These are phyloP conservation scores for Nicotiana undulata DNA, from an alignment of 257 asterid genomes.

Conservation along the genomic window DNA sequence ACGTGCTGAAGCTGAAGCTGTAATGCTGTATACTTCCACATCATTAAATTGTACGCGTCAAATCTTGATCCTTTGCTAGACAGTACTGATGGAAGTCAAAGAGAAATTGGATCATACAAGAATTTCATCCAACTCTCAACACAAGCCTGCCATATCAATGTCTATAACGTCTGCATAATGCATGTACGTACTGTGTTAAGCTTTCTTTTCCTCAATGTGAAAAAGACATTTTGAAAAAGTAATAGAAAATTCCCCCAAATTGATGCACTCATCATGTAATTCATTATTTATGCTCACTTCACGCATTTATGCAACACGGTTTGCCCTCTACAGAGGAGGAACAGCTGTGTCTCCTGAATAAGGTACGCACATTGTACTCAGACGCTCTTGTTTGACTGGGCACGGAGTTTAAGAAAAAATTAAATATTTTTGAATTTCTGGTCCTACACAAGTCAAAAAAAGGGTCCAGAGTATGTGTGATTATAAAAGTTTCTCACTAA, in stretches of 20 bases:
- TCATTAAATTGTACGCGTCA: slow-evolving; percentile 38
- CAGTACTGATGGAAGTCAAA: slow-evolving; percentile 36
- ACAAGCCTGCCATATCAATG: slow-evolving; percentile 45
- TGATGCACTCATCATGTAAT: not conserved
- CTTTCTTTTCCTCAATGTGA: not conserved
- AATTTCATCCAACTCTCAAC: slow-evolving; percentile 60
- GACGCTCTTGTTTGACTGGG: too few relatives aligned
- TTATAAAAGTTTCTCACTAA: too few relatives aligned
- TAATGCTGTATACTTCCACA: slow-evolving; percentile 32
- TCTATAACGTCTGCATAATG: slow-evolving; percentile 71
- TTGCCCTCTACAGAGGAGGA: slow-evolving; percentile 74
- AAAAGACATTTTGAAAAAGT: not conserved
- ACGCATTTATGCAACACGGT: slow-evolving; percentile 83
- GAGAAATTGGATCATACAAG: slow-evolving; percentile 80
- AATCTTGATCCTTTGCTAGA: slow-evolving; percentile 67
- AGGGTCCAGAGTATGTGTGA: too few relatives aligned
- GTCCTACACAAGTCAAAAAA: too few relatives aligned
- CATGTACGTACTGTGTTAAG: slow-evolving; percentile 47
- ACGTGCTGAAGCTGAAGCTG: slow-evolving; percentile 41
- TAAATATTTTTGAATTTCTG: too few relatives aligned
- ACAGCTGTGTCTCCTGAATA: slow-evolving; percentile 44
- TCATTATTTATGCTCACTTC: slow-evolving; percentile 7
- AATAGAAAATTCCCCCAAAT: not conserved
- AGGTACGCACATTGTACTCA: slow-evolving; percentile 33
- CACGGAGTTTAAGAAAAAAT: too few relatives aligned